Evolutionary conservation across 257 asterid genomes (phyloP), one percentile per base, ranked within the genome.

Genomic region (Haberlea rhodopensis): DNA sequence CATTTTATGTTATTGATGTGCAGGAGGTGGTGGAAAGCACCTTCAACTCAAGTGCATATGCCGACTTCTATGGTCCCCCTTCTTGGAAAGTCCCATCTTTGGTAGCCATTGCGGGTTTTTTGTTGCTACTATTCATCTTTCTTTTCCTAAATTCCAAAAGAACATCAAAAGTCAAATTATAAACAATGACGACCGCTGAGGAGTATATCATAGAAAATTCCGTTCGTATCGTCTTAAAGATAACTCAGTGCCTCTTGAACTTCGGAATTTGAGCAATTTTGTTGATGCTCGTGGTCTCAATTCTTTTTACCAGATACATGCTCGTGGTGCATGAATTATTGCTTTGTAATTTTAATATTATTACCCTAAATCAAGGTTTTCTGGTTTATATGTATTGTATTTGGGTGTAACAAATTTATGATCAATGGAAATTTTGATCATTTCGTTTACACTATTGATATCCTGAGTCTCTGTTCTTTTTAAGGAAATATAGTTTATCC

Each of bases 121-220:
- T 74, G 45, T 69, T 85, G 71, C 73, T 80, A 66, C 61, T 87
- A 51, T 67, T 80, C 60, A 10, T 80, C 67, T 71, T 78, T 48
- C 52, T 82, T 63, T 81, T 72, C 76, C 78, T 78, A 74, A 86
- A 79, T 69, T 81, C 95, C 60, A 85, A 83, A 77, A 76, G 88
- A 74, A 84, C 72, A 52, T 84, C 74, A 1, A 87, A 89, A 79
- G 66, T 84, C 43, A 87, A 91, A 80, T 15, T 84, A 68, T 91
- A 79, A 79, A 55, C 57, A 70, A 10, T 67, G 51, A 18, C 2
- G 10, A 46, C 52, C 20, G 26, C 60, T 57, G 51, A 67, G 37
- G 8, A 28, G 26, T 9, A 6, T 23, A 43, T 45, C 5, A 40
- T 46, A n/a, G 49, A 67, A 16, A 28, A 21, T 57, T 43, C 29